These are phyloP conservation scores for Urostyla sp. DNA, from an alignment of 73 alveolate genomes.

Conservation along the genomic window DNA sequence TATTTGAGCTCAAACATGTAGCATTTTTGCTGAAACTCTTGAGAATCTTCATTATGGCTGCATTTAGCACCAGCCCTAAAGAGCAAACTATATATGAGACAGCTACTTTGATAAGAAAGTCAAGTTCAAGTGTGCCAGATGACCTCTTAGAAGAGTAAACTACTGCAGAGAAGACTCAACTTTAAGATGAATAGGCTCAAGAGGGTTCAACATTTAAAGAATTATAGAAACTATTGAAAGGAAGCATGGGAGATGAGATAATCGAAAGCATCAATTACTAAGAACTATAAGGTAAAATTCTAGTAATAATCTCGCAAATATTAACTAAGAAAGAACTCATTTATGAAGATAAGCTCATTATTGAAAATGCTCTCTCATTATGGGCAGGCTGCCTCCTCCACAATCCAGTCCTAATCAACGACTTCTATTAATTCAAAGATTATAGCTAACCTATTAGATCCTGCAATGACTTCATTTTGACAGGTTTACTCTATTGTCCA, in stretches of 20 bases:
- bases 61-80: slow-evolving; percentile 54
- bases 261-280: slow-evolving; percentile 40
- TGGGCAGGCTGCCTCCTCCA: slow-evolving; percentile 64
- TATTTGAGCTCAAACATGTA: slow-evolving; percentile 62
- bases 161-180: neutral
- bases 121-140: slow-evolving; percentile 12
- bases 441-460: neutral
- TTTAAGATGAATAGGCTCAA: neutral
- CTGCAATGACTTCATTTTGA: slow-evolving; percentile 21
- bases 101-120: slow-evolving; percentile 18
- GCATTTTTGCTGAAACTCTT: slow-evolving; percentile 62
- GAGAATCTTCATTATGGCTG: slow-evolving; percentile 73
- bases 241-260: slow-evolving; percentile 51
- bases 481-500: slow-evolving; percentile 21
- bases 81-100: slow-evolving; percentile 15
- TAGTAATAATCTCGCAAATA: slow-evolving; percentile 16
- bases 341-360: slow-evolving; percentile 52
- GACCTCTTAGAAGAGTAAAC: slow-evolving; percentile 1
- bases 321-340: neutral
- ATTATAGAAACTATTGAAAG: slow-evolving; percentile 7
- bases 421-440: neutral
- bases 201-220: slow-evolving; percentile 22
- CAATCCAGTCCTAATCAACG: slow-evolving; percentile 32
- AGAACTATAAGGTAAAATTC: slow-evolving; percentile 23
- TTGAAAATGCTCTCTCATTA: slow-evolving; percentile 57